These are phyloP conservation scores for Cyberlindnera saturnus DNA, from an alignment of 805 yeast species.

Conservation along the genomic window DNA sequence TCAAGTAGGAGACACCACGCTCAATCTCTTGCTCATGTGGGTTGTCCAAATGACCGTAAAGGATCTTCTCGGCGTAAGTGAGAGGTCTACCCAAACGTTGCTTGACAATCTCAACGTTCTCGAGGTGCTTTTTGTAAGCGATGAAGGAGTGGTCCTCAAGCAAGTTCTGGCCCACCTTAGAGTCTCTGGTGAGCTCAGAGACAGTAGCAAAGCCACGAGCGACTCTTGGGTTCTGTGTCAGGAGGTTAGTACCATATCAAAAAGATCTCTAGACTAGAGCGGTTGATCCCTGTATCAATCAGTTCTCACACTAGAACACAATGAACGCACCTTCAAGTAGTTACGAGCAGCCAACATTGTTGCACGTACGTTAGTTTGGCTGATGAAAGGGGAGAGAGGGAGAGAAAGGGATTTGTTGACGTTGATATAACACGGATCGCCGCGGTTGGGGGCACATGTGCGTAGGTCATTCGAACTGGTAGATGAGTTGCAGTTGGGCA, in stretches of 20 bases:
- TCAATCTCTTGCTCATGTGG: slow-evolving; percentile 81
- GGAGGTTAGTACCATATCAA: too few relatives aligned
- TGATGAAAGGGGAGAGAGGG: not conserved
- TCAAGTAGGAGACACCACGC: slow-evolving; percentile 88
- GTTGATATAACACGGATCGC: slow-evolving; percentile 5
- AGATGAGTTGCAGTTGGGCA: slow-evolving; percentile 9
- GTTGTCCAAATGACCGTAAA: slow-evolving; percentile 91
- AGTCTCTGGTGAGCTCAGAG: slow-evolving; percentile 47
- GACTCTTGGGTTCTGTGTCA: slow-evolving; percentile 10
- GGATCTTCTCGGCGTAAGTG: slow-evolving; percentile 91
- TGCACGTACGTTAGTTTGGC: not conserved
- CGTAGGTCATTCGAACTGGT: slow-evolving; percentile 11
- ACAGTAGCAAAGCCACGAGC: slow-evolving; percentile 37
- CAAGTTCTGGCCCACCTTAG: slow-evolving; percentile 75
- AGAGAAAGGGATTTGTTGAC: slow-evolving; percentile 1
- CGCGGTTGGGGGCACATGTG: slow-evolving; percentile 6
- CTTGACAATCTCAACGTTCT: slow-evolving; percentile 81
- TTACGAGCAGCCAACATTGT: slow-evolving; percentile 19
- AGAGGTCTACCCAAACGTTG: slow-evolving; percentile 80
- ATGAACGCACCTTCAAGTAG: slow-evolving; percentile 4
- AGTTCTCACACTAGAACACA: not conserved
- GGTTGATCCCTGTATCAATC: not conserved
- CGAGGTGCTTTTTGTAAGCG: slow-evolving; percentile 85
- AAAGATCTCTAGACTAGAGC: too few relatives aligned
- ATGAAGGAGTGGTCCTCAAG: slow-evolving; percentile 80